Evolutionary conservation across 1,139 yeast species (phyloP), one percentile per base, ranked within the genome.

Genomic region (Nakaseomyces uthaithaninus): DNA sequence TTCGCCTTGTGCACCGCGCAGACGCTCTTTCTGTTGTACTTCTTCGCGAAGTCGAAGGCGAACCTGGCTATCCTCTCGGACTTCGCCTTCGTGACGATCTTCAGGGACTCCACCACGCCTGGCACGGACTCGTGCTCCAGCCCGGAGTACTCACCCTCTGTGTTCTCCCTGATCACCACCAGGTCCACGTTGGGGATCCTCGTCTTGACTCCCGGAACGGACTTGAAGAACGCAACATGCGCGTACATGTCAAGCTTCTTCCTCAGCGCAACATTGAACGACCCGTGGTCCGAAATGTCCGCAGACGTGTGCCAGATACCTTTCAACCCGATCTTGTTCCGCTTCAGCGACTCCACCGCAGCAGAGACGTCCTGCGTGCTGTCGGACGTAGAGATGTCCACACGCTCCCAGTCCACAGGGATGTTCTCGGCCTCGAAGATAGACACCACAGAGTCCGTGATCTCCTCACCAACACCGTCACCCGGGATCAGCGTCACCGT

Each of bases 1-100:
- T 91, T 91, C 54, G 98, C 98, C 74, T 91, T 91, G 79, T 91
- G 98, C 62, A 91, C 91, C 54, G 95, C 96, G 44, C 96, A 87
- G 51, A 91, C 97, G 60, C 77, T 71, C 67, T 82, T 79, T 71
- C 97, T 83, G 73, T 83, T 77, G 75, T 91, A 85, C 71, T 82
- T 83, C 65, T 76, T 72, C 50, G 97, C 97, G 59, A 84, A 91
- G 70, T 91, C 97, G 60, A 86, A 89, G 38, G 98, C 97, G 58
- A 91, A 91, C 69, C 91, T 83, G 55, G 95, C 96, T 56, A 91
- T 84, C 71, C 98, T 81, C 75, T 91, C 98, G 43, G 95, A 82
- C 73, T 89, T 89, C 70, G 78, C 76, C 69, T 87, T 80, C 58
- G 97, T 89, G 74, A 89, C 83, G 66, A 91, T 84, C 74, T 91